Evolutionary conservation across 495 filamentous ascomycete genomes (phyloP).

Genomic region (Podospora anserina): DNA sequence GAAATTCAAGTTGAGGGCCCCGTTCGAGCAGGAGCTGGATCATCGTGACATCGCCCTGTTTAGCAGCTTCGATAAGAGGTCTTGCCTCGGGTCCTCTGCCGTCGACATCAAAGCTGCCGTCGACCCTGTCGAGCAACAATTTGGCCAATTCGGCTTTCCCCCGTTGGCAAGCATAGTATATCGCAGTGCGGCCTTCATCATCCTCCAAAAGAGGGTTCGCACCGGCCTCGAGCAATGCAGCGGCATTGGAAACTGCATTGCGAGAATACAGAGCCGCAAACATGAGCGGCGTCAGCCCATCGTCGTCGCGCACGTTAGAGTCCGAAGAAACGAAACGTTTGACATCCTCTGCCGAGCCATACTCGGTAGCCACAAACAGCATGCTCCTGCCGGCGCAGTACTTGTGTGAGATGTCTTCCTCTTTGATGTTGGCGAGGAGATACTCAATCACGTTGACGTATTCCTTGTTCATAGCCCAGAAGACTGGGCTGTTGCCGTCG

Average conservation of each 20-base stretch:
- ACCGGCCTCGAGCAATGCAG: background rate
- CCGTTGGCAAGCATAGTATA: background rate
- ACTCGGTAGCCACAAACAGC: background rate
- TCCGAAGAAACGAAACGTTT: background rate
- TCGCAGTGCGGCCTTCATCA: background rate
- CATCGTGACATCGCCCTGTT: background rate
- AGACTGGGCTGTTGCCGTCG: background rate
- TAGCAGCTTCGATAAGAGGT: background rate
- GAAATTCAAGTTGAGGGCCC: background rate
- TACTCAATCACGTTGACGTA: background rate
- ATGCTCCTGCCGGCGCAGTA: background rate
- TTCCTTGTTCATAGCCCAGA: background rate
- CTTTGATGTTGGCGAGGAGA: background rate
- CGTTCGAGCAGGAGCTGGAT: background rate
- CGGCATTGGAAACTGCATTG: background rate
- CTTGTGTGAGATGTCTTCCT: background rate
- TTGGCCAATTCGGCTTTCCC: background rate
- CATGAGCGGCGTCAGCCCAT: background rate
- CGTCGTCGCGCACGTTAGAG: background rate
- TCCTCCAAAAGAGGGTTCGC: background rate
- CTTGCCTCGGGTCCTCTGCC: background rate
- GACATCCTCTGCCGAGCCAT: background rate
- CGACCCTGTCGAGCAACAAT: background rate
- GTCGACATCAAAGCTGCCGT: background rate
- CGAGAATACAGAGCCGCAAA: background rate